Evolutionary conservation across 2,329 filamentous ascomycete genomes (phyloP).

Genomic region (Phyllosticta citribraziliensis): DNA sequence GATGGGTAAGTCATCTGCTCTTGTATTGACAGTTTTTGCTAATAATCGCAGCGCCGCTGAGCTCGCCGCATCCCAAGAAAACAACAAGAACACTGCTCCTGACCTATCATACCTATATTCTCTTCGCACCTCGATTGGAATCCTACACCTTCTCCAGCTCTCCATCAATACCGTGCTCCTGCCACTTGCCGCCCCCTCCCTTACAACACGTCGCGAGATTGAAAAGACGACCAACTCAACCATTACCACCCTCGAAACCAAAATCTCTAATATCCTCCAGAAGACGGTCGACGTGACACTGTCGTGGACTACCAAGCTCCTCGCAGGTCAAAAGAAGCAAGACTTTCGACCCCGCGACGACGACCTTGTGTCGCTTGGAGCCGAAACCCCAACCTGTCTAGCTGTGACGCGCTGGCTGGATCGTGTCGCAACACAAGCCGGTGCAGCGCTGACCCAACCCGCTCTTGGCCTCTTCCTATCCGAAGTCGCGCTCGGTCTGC

Average conservation of each 20-base stretch:
- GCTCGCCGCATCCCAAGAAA: constrained; percentile 65
- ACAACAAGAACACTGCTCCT: constrained; percentile 67
- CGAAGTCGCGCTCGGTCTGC: constrained; percentile 72
- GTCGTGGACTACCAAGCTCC: constrained; percentile 63
- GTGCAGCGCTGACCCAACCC: constrained; percentile 65
- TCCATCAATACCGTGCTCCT: constrained; percentile 87
- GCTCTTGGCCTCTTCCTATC: constrained; percentile 76
- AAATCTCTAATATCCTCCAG: constrained; percentile 63
- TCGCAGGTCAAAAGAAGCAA: constrained; percentile 72
- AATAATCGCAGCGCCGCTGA: constrained; percentile 41
- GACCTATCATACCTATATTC: constrained; percentile 75
- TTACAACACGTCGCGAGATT: constrained; percentile 82
- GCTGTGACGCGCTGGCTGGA: constrained; percentile 71
- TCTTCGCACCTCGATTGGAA: constrained; percentile 72
- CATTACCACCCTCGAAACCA: constrained; percentile 72
- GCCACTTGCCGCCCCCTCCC: constrained; percentile 77
- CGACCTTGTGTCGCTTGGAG: constrained; percentile 33
- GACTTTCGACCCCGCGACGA: constrained; percentile 85
- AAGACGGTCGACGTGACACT: constrained; percentile 62
- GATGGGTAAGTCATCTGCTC: constrained; percentile 39
- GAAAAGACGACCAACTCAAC: constrained; percentile 69
- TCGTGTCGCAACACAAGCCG: constrained; percentile 49
- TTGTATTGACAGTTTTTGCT: background rate
- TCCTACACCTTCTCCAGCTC: constrained; percentile 86
- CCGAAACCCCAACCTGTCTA: constrained; percentile 71